Conservation (phyloP, 169 alveolate species). For the Cardiosporidium cionae region DNA sequence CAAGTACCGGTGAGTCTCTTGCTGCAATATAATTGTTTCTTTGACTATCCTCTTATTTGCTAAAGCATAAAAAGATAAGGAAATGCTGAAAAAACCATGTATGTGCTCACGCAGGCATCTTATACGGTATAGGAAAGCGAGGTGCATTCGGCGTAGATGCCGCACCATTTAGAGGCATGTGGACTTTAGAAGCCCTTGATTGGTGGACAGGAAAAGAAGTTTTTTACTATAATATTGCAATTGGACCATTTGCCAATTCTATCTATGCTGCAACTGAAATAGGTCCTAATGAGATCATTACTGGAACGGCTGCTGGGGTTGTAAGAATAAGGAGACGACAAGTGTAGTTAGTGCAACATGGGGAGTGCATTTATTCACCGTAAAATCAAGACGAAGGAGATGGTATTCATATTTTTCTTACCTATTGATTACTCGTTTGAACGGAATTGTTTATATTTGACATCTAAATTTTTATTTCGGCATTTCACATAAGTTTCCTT, state of each 20-base stretch:
- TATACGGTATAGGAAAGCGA: slow-evolving; percentile 40
- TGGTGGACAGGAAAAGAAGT: slow-evolving; percentile 38
- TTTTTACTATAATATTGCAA: slow-evolving; percentile 32
- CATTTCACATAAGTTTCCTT: no score
- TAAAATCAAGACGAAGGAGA: no score
- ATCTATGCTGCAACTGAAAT: slow-evolving; percentile 38
- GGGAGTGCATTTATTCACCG: no score
- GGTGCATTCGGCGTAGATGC: slow-evolving; percentile 30
- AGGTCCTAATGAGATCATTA: slow-evolving; percentile 37
- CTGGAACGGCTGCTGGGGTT: slow-evolving; percentile 36
- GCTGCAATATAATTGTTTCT: neutral
- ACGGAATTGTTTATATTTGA: no score
- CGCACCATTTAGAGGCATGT: slow-evolving; percentile 35
- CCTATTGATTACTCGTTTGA: no score
- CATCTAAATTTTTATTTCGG: no score
- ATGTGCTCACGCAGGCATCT: slow-evolving; percentile 16
- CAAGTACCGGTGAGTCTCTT: neutral
- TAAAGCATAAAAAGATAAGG: neutral
- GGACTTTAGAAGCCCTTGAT: slow-evolving; percentile 44
- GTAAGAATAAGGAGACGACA: slow-evolving; percentile 31
- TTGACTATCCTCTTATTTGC: neutral
- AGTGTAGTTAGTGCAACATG: no score
- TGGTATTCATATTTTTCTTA: no score
- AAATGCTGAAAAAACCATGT: neutral
- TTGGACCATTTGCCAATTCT: slow-evolving; percentile 35